phyloP scores from a whole-genome alignment of 345 rosid genomes.

The Physaria fendleri region DNA sequence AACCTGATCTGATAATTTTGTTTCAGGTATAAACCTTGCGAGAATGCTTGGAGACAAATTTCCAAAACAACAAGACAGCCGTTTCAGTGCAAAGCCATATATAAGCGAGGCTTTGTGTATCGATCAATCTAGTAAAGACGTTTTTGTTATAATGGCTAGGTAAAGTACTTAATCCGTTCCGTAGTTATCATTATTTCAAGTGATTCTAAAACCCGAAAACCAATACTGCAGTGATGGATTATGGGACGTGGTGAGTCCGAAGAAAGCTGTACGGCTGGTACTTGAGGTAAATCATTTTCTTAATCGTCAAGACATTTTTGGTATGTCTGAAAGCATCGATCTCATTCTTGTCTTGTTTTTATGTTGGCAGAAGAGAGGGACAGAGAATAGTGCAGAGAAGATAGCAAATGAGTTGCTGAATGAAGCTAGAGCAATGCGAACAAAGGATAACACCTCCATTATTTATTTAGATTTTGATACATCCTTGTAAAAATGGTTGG shows the following conservation, averaged over 20 bases:
- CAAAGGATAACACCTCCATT: conserved; percentile 92
- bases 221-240: conserved; percentile 68
- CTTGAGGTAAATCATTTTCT: conserved; percentile 47
- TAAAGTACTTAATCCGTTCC: conserved; percentile 18
- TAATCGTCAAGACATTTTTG: neutral
- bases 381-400: conserved; percentile 57
- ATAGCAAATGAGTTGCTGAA: conserved; percentile 62
- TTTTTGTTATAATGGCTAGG: conserved; percentile 86
- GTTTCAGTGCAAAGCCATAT: conserved; percentile 83
- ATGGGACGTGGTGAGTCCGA: conserved; percentile 81
- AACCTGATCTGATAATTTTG: neutral
- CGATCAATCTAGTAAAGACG: conserved; percentile 39
- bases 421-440: conserved; percentile 81
- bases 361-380: conserved; percentile 34
- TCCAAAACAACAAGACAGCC: conserved; percentile 77
- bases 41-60: conserved; percentile 98
- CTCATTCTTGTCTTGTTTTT: conserved; percentile 13
- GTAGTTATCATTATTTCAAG: neutral
- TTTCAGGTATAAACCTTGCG: conserved; percentile 80
- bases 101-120: conserved; percentile 67
- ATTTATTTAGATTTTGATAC: conserved; percentile 71
- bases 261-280: conserved; percentile 71
- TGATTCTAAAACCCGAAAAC: neutral
- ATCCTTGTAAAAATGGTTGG: conserved; percentile 44
- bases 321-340: neutral